These are phyloP conservation scores for Solanum corneliomulleri DNA, from an alignment of 257 asterid genomes.

Conservation along the genomic window DNA sequence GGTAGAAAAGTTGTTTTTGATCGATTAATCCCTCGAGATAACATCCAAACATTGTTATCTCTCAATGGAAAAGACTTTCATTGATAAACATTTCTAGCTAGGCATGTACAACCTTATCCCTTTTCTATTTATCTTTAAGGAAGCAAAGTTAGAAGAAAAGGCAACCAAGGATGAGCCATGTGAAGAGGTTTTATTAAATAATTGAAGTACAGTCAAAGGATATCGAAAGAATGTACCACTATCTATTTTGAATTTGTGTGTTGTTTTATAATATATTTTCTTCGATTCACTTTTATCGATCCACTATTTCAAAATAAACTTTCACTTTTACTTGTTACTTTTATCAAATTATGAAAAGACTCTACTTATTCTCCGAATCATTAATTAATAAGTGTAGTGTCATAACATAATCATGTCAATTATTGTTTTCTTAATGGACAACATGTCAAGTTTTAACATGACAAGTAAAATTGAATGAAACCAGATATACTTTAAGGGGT, in stretches of 20 bases:
- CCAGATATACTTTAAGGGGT: not conserved
- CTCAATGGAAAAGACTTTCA: not conserved
- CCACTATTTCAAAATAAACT: too few species aligned
- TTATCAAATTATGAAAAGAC: too few species aligned
- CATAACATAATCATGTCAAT: not conserved
- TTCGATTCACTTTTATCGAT: too few species aligned
- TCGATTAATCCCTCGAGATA: not conserved
- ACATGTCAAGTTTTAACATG: too few species aligned
- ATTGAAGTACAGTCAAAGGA: constrained; percentile 6
- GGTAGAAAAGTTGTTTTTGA: too few species aligned
- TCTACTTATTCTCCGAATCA: not conserved
- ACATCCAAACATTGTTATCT: not conserved
- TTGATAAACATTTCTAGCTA: not conserved
- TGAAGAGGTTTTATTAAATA: not conserved
- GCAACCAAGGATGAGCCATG: not conserved
- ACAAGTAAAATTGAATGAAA: not conserved
- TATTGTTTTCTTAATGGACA: too few species aligned
- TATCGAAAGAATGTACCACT: not conserved
- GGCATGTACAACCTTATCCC: not conserved
- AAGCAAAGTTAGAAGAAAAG: not conserved
- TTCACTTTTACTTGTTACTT: too few species aligned
- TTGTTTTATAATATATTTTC: too few species aligned
- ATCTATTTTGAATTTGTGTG: not conserved
- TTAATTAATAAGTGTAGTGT: not conserved
- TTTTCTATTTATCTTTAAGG: not conserved